A percentile compares a stretch with the other conserved stretches of the same genome.
Evolutionary conservation across 129 eudicot genomes (phyloP).

Genomic region (Smallanthus sonchifolius): DNA sequence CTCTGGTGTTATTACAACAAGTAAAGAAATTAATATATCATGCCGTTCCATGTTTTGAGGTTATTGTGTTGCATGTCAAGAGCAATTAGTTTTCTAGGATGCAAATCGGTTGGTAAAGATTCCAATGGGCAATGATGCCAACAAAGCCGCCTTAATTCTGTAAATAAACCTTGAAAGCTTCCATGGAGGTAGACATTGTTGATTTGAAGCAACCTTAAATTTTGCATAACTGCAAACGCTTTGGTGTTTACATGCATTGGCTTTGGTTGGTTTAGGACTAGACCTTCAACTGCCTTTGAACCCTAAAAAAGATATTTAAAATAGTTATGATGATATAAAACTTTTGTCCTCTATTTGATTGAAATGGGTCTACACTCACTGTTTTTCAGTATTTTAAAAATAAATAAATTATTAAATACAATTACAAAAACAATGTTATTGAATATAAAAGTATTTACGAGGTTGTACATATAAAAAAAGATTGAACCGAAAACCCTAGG

Average conservation of each 20-base stretch:
- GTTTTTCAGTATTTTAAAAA: neutral
- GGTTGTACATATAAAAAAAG: neutral
- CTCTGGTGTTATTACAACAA: too few relatives aligned
- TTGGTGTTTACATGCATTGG: constrained; percentile 3
- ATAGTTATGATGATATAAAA: neutral
- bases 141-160: constrained; percentile 30
- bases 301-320: constrained; percentile 14
- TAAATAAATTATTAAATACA: too few relatives aligned
- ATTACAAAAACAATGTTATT: too few relatives aligned
- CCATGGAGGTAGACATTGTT: constrained; percentile 23
- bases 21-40: neutral
- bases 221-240: constrained; percentile 21
- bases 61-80: constrained; percentile 29
- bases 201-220: constrained; percentile 32
- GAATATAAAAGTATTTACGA: neutral
- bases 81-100: constrained; percentile 8
- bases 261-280: constrained; percentile 9
- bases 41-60: constrained; percentile 19
- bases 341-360: too few relatives aligned
- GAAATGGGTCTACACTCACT: neutral
- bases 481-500: too few relatives aligned
- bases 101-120: constrained; percentile 16
- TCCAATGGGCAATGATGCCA: constrained; percentile 26
- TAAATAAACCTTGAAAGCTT: constrained; percentile 18
- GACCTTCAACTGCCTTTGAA: constrained; percentile 30